A percentile compares a stretch with the other conserved stretches of the same genome.
These are phyloP conservation scores for Mycena albidolilacea DNA, from an alignment of 768 basidiomycete genomes.

Conservation along the genomic window DNA sequence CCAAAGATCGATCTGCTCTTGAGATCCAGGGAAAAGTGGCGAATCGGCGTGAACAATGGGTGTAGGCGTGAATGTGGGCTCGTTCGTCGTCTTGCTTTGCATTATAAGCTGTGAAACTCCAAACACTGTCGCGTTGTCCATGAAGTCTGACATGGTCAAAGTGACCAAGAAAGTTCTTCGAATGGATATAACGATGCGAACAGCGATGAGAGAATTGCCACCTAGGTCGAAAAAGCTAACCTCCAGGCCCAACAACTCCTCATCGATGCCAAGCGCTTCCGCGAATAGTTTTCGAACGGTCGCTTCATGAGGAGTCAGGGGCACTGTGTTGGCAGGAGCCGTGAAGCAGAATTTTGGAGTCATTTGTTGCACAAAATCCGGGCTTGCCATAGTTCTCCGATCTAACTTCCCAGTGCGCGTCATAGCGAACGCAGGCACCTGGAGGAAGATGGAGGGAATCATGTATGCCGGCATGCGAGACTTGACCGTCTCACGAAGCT, in stretches of 20 bases:
- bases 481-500: conserved; percentile 13
- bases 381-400: conserved; percentile 12
- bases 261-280: conserved; percentile 14
- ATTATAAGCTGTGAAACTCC: conserved; percentile 12
- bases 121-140: conserved; percentile 14
- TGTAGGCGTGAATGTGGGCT: conserved; percentile 9
- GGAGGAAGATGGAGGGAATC: conserved; percentile 16
- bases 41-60: conserved; percentile 12
- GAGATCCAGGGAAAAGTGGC: conserved; percentile 10
- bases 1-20: conserved; percentile 8
- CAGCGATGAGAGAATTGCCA: conserved; percentile 17
- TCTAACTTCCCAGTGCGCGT: conserved; percentile 12
- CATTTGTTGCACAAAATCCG: conserved; percentile 18
- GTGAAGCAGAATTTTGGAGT: conserved; percentile 4
- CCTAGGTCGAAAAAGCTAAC: conserved; percentile 8
- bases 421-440: conserved; percentile 12
- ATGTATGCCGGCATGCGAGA: conserved; percentile 11
- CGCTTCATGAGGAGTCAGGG: conserved; percentile 9
- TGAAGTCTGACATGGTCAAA: conserved; percentile 14
- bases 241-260: conserved; percentile 7
- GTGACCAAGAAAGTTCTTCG: conserved; percentile 14
- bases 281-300: conserved; percentile 10
- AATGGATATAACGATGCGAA: conserved; percentile 12
- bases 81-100: conserved; percentile 9
- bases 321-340: conserved; percentile 7